These are phyloP conservation scores for Aspergillus sergii DNA, from an alignment of 2,329 filamentous ascomycete species.

Conservation along the genomic window DNA sequence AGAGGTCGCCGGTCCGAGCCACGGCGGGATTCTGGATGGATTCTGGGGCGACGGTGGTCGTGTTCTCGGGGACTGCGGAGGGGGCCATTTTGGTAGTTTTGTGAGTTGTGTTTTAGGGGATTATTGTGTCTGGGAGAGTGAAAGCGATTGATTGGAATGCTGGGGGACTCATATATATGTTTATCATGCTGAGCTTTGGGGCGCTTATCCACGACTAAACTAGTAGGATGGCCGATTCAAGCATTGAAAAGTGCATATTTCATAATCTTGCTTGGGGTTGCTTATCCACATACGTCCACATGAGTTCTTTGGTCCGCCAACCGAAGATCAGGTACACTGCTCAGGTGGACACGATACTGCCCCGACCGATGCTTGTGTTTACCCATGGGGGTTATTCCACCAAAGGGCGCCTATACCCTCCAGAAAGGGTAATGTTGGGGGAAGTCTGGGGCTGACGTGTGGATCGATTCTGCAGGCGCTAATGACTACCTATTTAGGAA, in stretches of 20 bases:
- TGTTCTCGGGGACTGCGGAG: constrained; percentile 24
- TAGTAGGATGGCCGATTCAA: constrained; percentile 10
- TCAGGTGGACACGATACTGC: neutral
- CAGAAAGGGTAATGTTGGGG: constrained; percentile 8
- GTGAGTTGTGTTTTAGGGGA: neutral
- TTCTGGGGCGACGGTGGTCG: constrained; percentile 30
- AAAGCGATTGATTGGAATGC: neutral
- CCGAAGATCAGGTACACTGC: neutral
- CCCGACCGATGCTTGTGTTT: neutral
- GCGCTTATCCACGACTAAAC: constrained; percentile 23
- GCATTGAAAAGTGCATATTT: neutral
- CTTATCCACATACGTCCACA: neutral
- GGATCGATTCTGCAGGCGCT: constrained; percentile 5
- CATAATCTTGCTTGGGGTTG: neutral
- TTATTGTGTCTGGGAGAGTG: neutral
- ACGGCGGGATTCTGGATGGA: constrained; percentile 34
- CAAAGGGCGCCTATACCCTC: neutral
- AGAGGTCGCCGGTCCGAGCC: constrained; percentile 35
- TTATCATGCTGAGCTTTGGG: neutral
- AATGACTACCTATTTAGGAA: constrained; percentile 1
- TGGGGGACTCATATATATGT: constrained; percentile 1
- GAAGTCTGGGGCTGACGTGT: neutral
- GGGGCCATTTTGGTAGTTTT: constrained; percentile 24
- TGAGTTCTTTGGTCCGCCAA: neutral
- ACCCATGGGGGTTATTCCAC: neutral